Base-by-base conservation (phyloP, 1,284 basidiomycete genomes). In the Moniliella sp. region DNA sequence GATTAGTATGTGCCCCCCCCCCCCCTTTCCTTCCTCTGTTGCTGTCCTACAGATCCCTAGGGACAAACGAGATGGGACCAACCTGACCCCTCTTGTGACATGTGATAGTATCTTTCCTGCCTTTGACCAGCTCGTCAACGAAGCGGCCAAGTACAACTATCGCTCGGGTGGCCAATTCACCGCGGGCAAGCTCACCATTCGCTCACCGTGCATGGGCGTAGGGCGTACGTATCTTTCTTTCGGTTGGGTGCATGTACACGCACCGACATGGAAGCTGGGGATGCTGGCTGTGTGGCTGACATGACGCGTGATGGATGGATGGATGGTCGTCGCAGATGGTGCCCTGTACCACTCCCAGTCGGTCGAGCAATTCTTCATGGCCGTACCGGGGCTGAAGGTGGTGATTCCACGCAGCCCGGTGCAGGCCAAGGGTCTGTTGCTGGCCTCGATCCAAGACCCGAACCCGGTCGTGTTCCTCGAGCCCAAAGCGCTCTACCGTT, bases 391-490 rank as follows among this genome's bases (percentile, higher is more conserved):
- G 0, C 51, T 93, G 25, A 88, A 88, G 68, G 82, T 82, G 37
- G 80, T 91, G 7, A 78, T 93, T 25, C 84, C 84, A 2, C 74
- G 84, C 11, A 82, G 79, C 2, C 86, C 84, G 0, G 74, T 86
- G 23, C 86, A 93, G 66, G 84, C 83, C 13, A 93, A 93, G 62
- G 84, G 84, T 1, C 65, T 93, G 1, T 65, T 93, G 4, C 67
- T 88, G 4, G 70, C 73, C 3, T 74, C 81, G 0, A 80, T 93
- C 36, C 71, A 81, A 27, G 83, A 91, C 53, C 78, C 80, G 0
- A 86, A 88, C 50, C 86, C 86, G 0, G 78, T 83, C 4, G 72
- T 93, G 30, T 83, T 93, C 61, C 77, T 93, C 69, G 84, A 93
- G 62, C 84, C 84, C 7, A 93, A 93, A 50, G 70, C 83, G 35